phyloP scores from a whole-genome alignment of 1,284 basidiomycete genomes.

The Pyrrhoderma noxium region DNA sequence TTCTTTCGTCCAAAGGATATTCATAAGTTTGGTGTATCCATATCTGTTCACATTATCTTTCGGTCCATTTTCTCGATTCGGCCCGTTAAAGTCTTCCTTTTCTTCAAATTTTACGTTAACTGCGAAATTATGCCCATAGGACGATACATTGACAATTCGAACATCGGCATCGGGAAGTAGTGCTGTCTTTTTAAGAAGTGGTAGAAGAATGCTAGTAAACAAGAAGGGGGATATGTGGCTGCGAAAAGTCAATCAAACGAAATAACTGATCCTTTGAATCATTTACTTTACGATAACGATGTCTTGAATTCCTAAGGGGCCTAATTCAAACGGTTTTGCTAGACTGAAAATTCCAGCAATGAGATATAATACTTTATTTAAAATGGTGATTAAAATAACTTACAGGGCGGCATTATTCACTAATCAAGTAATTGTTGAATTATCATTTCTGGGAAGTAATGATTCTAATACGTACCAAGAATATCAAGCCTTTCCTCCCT shows the following conservation, averaged over 20 bases:
- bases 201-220: constrained; percentile 27
- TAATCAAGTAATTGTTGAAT: constrained; percentile 6
- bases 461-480: constrained; percentile 20
- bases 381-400: constrained; percentile 10
- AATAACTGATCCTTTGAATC: constrained; percentile 1
- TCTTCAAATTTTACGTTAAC: constrained; percentile 7
- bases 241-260: not conserved
- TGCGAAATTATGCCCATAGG: constrained; percentile 7
- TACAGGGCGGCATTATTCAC: constrained; percentile 25
- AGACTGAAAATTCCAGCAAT: not conserved
- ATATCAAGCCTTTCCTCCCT: constrained; percentile 24
- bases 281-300: constrained; percentile 25
- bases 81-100: constrained; percentile 14
- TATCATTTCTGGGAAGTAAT: no score
- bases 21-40: constrained; percentile 19
- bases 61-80: constrained; percentile 3
- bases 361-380: not conserved
- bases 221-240: constrained; percentile 30
- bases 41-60: constrained; percentile 9
- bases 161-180: constrained; percentile 25
- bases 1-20: constrained; percentile 21
- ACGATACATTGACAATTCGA: constrained; percentile 27
- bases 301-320: constrained; percentile 21
- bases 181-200: constrained; percentile 26
- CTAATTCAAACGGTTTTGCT: constrained; percentile 10